Percentiles rank a stretch among this genome's conserved stretches.
Conservation (phyloP, 495 filamentous ascomycete genomes). For the Peziza echinospora region DNA sequence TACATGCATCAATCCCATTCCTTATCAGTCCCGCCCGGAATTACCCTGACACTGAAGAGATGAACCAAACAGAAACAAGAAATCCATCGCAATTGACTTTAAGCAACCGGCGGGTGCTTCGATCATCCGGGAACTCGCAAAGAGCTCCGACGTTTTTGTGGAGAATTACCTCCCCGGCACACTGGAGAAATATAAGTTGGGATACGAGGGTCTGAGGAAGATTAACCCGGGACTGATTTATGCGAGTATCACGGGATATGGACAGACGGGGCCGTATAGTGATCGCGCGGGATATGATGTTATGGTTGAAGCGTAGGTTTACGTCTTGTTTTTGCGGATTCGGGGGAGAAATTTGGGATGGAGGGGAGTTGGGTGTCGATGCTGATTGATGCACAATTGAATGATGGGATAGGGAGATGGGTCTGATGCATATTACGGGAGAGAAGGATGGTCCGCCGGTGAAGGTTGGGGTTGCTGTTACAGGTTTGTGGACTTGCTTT, state of each 20-base stretch:
- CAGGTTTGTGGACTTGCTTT: constrained; percentile 22
- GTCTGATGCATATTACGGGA: constrained; percentile 95
- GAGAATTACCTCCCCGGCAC: constrained; percentile 90
- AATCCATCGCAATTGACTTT: constrained; percentile 79
- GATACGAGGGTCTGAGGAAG: constrained; percentile 53
- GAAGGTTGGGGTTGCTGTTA: constrained; percentile 93
- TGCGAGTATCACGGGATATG: constrained; percentile 44
- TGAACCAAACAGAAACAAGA: constrained; percentile 95
- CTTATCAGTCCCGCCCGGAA: background rate
- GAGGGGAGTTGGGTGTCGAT: background rate
- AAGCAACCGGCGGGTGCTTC: constrained; percentile 60
- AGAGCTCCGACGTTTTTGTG: constrained; percentile 75
- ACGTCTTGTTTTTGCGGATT: no score
- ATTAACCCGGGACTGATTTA: constrained; percentile 63
- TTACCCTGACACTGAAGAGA: constrained; percentile 40
- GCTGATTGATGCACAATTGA: no score
- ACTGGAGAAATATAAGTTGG: constrained; percentile 77
- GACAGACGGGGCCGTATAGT: constrained; percentile 82
- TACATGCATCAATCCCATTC: no score
- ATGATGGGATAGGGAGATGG: constrained; percentile 51
- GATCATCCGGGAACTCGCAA: constrained; percentile 65
- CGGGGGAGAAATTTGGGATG: no score
- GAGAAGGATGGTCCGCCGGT: constrained; percentile 71
- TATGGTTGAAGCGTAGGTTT: constrained; percentile 72
- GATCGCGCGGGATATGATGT: constrained; percentile 89